These are phyloP conservation scores for Coniferiporia weirii DNA, from an alignment of 1,284 basidiomycete genomes.

Conservation along the genomic window DNA sequence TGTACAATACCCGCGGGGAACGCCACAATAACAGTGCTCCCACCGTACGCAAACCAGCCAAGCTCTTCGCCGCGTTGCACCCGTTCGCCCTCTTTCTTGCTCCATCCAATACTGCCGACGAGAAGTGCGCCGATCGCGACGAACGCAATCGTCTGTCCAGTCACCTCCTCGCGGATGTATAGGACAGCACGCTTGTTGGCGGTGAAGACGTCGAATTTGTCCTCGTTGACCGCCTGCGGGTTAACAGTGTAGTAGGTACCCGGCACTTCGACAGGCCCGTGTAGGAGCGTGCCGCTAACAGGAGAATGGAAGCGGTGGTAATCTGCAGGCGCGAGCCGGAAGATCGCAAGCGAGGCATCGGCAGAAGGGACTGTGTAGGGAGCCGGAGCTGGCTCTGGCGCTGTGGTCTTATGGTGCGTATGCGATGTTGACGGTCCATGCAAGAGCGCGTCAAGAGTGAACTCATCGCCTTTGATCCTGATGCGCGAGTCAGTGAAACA, in stretches of 20 bases:
- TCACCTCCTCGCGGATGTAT: constrained; percentile 42
- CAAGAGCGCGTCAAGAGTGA: constrained; percentile 61
- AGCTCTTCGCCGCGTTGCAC: constrained; percentile 54
- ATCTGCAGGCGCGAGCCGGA: constrained; percentile 76
- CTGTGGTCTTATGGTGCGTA: not conserved
- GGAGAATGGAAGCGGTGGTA: constrained; percentile 86
- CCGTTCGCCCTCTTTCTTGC: constrained; percentile 29
- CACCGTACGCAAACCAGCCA: constrained; percentile 63
- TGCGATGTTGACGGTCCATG: constrained; percentile 18
- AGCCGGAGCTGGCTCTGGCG: not conserved
- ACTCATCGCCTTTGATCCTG: constrained; percentile 75
- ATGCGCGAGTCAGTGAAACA: not conserved
- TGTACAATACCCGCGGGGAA: constrained; percentile 56
- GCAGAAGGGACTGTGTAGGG: constrained; percentile 29
- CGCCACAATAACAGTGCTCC: constrained; percentile 62
- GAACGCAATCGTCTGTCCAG: constrained; percentile 46
- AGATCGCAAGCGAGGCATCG: constrained; percentile 56
- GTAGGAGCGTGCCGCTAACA: constrained; percentile 50
- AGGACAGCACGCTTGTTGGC: constrained; percentile 62
- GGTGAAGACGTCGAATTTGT: constrained; percentile 67
- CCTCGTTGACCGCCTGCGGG: constrained; percentile 77
- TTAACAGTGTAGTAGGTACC: constrained; percentile 68
- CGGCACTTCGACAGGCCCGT: constrained; percentile 44
- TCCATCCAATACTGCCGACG: constrained; percentile 52
- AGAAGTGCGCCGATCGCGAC: constrained; percentile 64